Base-by-base conservation (phyloP, 306 rosid species). In the Sicyos edulis region DNA sequence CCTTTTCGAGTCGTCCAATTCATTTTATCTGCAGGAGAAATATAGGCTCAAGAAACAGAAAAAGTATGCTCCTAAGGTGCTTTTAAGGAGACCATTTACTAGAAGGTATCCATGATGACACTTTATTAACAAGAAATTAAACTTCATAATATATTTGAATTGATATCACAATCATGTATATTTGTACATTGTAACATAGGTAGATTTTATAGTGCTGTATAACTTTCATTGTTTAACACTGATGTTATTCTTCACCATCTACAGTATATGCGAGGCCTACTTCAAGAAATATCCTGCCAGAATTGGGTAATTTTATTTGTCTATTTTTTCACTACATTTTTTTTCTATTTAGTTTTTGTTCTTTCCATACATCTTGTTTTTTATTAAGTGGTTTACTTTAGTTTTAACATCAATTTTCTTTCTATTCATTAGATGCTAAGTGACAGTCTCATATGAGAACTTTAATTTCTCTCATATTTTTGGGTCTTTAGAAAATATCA, bases 251-350 rank as follows among this genome's bases (percentile, higher is more conserved):
- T 70, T 77, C 70, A 54, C 22, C 17, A 71, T 72, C 74, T 69
- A 55, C 91, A 90, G 98, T 67, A 90, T 93, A 76, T 88, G 98
- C 4, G 98, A 93, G 88, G 98, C 98, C 26, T 92, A 93, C 83
- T 90, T 88, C 80, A 90, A 84, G 85, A 93, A 93, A 79, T 81
- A 87, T 86, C 90, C 97, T 44, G 78, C 78, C 47, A 88, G 87
- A 84, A 92, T 90, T 73, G 91, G 98, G 98, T 92, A 80, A 81
- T 51, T 50, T 56, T 71, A 15, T 10, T 14, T 32, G 16, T 14
- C 14, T 66, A 54, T 21, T 29, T 37, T 77, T 19, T 63, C 57
- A 22, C 20, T 50, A 21, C 19, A 67, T 19, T 20, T 45, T 54
- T 73, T 11, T 32, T 47, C 22, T 54, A 17, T 49, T 4, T 22